Base-by-base conservation (phyloP, 2,329 filamentous ascomycete species). In the Cadophora malorum region DNA sequence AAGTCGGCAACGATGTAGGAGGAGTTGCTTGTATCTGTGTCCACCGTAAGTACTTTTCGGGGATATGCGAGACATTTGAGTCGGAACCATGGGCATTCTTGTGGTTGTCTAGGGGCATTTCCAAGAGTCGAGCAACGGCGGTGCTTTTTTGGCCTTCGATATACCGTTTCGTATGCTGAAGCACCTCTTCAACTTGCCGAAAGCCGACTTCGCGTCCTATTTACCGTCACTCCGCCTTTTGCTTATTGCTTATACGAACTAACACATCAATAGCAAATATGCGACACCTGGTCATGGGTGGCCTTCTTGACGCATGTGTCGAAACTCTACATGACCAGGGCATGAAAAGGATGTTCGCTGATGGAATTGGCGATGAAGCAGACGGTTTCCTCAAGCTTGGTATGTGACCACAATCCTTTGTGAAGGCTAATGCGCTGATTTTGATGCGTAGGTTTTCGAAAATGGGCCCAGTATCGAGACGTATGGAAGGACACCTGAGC, bases 1-100 rank as follows among this genome's bases (percentile, higher is more conserved):
- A 78, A 1, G 82, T 88, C 66, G 84, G 82, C 12, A 75, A 78
- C 53, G 80, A 84, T 67, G 83, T 87, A 52, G 87, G 86, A 56
- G 87, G 87, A 31, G 82, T 87, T 45, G 83, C 86, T n/a, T 89
- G 87, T 76, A 84, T 89, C 63, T 88, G 84, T 76, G 83, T 88
- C 70, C 79, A 80, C 74, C 84, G 87, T 87, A 76, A 69, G 84
- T 81, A 55, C 61, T 41, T 60, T 60, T 69, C 53, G 31, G 12
- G 31, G 50, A 50, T 61, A 3, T 21, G 1, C 35, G 56, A 53
- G 56, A 49, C 25, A 23, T 21, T 5, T 4, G n/a, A 35, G 9
- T 49, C 45, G 19, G 28, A 1, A 7, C 3, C 21, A 28, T 14
- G 41, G 6, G n/a, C 8, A 38, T 14, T 38, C 35, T 38, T 4